These are phyloP conservation scores for Cyclocybe aegerita DNA, from an alignment of 768 basidiomycete species.

Conservation along the genomic window DNA sequence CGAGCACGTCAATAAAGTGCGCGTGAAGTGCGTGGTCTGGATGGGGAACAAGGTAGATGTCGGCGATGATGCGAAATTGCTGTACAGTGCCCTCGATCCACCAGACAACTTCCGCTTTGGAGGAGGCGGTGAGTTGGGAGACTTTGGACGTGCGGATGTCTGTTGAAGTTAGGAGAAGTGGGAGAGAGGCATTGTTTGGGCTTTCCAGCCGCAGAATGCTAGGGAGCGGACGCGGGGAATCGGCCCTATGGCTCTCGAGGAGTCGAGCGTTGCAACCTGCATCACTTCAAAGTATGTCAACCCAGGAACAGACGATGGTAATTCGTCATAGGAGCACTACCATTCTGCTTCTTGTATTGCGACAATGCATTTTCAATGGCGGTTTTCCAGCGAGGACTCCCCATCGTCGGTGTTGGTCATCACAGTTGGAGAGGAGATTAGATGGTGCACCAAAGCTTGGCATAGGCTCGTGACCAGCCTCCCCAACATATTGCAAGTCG, in stretches of 20 bases:
- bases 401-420: neutral
- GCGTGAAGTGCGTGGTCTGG: constrained; percentile 36
- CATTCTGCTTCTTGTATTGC: constrained; percentile 35
- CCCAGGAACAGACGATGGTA: too few species aligned
- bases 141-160: constrained; percentile 75
- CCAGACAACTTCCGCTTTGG: constrained; percentile 65
- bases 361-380: constrained; percentile 42
- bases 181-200: constrained; percentile 40
- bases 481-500: too few species aligned
- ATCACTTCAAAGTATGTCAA: constrained; percentile 37
- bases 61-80: constrained; percentile 73
- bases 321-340: constrained; percentile 20
- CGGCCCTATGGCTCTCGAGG: constrained; percentile 18
- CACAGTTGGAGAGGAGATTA: too few species aligned
- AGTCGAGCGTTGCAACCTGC: constrained; percentile 60
- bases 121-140: constrained; percentile 47
- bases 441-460: too few species aligned
- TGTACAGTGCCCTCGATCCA: constrained; percentile 68
- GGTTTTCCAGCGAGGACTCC: constrained; percentile 45
- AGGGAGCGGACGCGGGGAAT: constrained; percentile 65
- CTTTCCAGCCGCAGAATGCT: constrained; percentile 60
- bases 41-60: constrained; percentile 53
- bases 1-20: constrained; percentile 28
- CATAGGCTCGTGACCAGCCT: too few species aligned
- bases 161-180: constrained; percentile 67